Evolutionary conservation across 371 early-diverging fungal genomes (phyloP).

Genomic region (Synchytrium microbalum): DNA sequence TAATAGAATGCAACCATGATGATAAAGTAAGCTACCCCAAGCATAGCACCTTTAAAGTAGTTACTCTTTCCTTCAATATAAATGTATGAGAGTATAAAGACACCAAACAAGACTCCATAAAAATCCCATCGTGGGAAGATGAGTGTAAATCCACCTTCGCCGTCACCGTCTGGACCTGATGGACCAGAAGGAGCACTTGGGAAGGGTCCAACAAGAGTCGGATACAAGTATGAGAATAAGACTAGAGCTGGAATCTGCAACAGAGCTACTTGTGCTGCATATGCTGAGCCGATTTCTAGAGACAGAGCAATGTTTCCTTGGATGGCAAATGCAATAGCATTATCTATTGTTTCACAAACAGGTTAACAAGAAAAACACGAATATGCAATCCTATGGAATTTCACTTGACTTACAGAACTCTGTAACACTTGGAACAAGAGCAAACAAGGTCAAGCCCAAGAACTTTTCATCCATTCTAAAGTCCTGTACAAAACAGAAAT

Average conservation of each 20-base stretch:
- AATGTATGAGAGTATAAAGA: conserved; percentile 65
- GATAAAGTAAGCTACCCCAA: conserved; percentile 74
- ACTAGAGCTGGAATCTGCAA: conserved; percentile 91
- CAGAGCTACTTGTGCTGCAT: conserved; percentile 91
- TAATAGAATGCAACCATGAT: conserved; percentile 71
- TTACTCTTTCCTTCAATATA: conserved; percentile 91
- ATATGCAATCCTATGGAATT: background rate
- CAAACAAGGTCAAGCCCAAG: conserved; percentile 86
- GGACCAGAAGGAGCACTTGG: background rate
- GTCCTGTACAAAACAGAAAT: conserved; percentile 8
- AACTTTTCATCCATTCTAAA: conserved; percentile 74
- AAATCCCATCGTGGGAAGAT: conserved; percentile 93
- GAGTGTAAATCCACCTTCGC: conserved; percentile 50
- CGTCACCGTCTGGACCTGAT: too few relatives aligned
- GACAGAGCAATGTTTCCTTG: conserved; percentile 88
- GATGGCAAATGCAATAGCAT: conserved; percentile 91
- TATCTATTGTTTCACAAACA: conserved; percentile 42
- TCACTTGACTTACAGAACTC: conserved; percentile 63
- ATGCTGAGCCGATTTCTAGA: conserved; percentile 94
- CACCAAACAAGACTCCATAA: conserved; percentile 74
- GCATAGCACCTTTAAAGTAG: conserved; percentile 92
- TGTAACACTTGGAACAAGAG: conserved; percentile 91
- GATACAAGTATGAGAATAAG: conserved; percentile 63
- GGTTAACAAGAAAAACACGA: conserved; percentile 5
- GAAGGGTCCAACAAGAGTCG: conserved; percentile 12